Evolutionary conservation across 179 eudicot genomes (phyloP), one percentile per base, ranked within the genome.

Genomic region (Spinacia oleracea): DNA sequence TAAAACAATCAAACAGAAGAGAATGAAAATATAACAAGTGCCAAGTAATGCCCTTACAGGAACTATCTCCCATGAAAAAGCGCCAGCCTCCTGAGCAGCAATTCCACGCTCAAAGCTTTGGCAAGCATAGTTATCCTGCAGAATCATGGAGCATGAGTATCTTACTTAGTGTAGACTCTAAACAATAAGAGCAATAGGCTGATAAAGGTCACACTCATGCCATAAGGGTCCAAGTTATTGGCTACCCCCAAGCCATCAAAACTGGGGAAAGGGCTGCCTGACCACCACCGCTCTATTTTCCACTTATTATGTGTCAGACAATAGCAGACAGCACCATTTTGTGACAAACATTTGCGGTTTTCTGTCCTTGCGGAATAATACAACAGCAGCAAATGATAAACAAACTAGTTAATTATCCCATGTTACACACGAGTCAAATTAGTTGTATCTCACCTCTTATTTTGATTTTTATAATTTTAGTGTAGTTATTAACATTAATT

Each of bases 51-150:
- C 9, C 43, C 88, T 85, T 79, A 87, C 89, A 7, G 88, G 90
- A 50, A 71, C 83, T 58, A 87, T 83, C 81, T 87, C 86, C 90
- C 90, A 87, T 48, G 86, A 78, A 83, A 87, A 87, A 66, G 86
- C 88, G 79, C 88, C 90, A 51, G 75, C 76, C 51, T 78, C 83
- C 69, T 85, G 88, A 65, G 90, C 88, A 74, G 88, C 86, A 79
- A 85, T 79, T 31, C 86, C 88, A 53, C 90, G 83, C 71, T 87
- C 88, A 81, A 87, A 87, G 86, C 90, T 87, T 60, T 87, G 90
- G 71, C 86, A 82, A 75, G 89, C 86, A 83, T 73, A 87, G 75
- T 82, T 81, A 79, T 87, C 89, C 89, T 87, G 83, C 74, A 70
- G 51, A 40, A 72, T 29, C 35, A 80, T 0, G 55, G 15, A 75